phyloP scores from a whole-genome alignment of 75 land plant species.

The Selaginella tamariscina region DNA sequence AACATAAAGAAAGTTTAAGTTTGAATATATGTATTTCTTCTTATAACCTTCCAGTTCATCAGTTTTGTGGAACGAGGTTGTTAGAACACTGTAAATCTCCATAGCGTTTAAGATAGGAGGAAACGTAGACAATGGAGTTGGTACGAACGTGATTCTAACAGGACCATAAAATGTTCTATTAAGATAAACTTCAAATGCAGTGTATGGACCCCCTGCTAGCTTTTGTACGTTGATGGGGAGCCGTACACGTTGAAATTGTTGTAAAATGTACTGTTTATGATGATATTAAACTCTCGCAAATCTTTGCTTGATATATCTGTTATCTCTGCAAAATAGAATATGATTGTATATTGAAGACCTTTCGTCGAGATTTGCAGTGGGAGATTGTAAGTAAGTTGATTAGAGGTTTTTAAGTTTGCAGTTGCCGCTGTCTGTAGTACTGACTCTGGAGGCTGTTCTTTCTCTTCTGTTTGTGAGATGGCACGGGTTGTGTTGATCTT shows the following conservation, averaged over 20 bases:
- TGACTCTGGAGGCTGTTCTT: neutral
- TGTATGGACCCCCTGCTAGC: neutral
- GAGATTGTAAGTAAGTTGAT: too few relatives aligned
- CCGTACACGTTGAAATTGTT: neutral
- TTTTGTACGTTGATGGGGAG: neutral
- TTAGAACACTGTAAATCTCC: neutral
- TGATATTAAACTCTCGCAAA: neutral
- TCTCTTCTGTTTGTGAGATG: too few relatives aligned
- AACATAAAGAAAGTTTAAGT: too few relatives aligned
- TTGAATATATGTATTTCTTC: too few relatives aligned
- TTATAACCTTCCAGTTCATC: too few relatives aligned
- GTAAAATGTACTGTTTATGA: neutral
- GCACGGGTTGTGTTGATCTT: too few relatives aligned
- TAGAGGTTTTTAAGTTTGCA: too few relatives aligned
- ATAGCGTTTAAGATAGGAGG: neutral
- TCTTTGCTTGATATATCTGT: neutral
- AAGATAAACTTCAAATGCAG: neutral
- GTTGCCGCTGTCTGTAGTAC: neutral
- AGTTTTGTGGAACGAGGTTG: too few relatives aligned
- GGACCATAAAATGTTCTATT: neutral
- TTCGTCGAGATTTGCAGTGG: too few relatives aligned
- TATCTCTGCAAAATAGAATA: neutral
- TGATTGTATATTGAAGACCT: neutral
- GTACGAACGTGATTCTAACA: neutral
- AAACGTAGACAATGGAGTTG: neutral